phyloP scores from a whole-genome alignment of 805 yeast species.

The Kuraishia capsulata region DNA sequence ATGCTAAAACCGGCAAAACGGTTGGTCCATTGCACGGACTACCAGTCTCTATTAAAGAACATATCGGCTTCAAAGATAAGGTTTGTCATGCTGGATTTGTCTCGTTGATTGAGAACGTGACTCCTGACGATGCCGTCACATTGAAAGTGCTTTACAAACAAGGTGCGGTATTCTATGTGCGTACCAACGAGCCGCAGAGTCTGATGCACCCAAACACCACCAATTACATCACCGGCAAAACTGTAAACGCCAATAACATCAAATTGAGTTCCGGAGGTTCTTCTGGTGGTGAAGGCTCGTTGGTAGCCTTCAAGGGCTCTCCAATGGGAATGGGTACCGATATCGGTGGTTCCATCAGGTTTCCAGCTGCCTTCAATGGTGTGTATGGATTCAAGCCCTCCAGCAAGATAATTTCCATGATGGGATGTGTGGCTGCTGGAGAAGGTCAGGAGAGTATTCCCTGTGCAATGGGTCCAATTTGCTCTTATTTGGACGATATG shows the following conservation, averaged over 20 bases:
- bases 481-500: conserved; percentile 55
- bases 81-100: conserved; percentile 57
- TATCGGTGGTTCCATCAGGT: conserved; percentile 64
- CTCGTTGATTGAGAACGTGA: conserved; percentile 35
- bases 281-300: conserved; percentile 65
- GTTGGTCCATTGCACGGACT: conserved; percentile 65
- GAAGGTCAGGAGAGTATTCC: conserved; percentile 58
- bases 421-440: conserved; percentile 40
- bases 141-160: conserved; percentile 35
- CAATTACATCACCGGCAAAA: conserved; percentile 50
- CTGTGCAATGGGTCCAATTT: conserved; percentile 64
- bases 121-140: conserved; percentile 36
- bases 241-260: conserved; percentile 51
- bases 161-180: conserved; percentile 55
- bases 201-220: conserved; percentile 61
- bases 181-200: conserved; percentile 63
- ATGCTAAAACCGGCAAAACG: conserved; percentile 36
- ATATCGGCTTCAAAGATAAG: conserved; percentile 42
- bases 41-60: conserved; percentile 63
- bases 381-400: conserved; percentile 57
- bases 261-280: conserved; percentile 62
- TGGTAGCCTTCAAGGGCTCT: conserved; percentile 50
- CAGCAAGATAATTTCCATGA: conserved; percentile 40
- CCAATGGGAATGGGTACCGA: conserved; percentile 62
- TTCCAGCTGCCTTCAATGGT: conserved; percentile 60